Conservation (phyloP, 148 eudicot species). For the Cornus controversa region DNA sequence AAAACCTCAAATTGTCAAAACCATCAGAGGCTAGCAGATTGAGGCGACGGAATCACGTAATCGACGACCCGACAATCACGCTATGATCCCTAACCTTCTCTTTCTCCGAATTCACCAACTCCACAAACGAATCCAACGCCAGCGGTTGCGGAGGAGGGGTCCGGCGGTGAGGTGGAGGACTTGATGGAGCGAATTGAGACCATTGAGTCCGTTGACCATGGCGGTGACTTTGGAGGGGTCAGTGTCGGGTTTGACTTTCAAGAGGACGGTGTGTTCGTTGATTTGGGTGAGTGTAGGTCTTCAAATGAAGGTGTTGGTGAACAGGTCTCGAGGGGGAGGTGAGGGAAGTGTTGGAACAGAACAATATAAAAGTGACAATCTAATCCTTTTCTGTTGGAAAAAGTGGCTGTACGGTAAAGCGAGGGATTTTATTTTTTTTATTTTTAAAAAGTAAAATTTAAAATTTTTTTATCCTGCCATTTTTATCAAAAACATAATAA, state of each 20-base stretch:
- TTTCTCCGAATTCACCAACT: conserved; percentile 45
- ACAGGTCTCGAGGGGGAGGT: conserved; percentile 3
- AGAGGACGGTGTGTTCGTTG: conserved; percentile 78
- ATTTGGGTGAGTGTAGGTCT: conserved; percentile 16
- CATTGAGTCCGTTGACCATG: conserved; percentile 58
- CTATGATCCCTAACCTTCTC: conserved; percentile 67
- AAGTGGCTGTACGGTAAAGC: too few relatives aligned
- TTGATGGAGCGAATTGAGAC: conserved; percentile 43
- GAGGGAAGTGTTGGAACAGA: too few relatives aligned
- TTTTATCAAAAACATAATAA: too few relatives aligned
- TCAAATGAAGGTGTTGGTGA: conserved; percentile 21
- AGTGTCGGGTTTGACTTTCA: conserved; percentile 55
- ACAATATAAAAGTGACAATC: too few relatives aligned
- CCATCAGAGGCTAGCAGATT: conserved; percentile 40
- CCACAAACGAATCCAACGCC: conserved; percentile 35
- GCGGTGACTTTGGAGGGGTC: conserved; percentile 39
- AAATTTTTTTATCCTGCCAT: too few relatives aligned
- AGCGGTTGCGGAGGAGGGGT: conserved; percentile 35
- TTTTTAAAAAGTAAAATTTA: too few relatives aligned
- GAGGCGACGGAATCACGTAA: conserved; percentile 49
- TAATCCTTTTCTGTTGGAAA: too few relatives aligned
- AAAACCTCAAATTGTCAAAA: neutral
- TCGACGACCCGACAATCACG: conserved; percentile 65
- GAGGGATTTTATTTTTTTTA: too few relatives aligned
- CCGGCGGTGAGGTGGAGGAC: conserved; percentile 63